Evolutionary conservation across 306 rosid species (phyloP).

Genomic region (Geum urbanum): DNA sequence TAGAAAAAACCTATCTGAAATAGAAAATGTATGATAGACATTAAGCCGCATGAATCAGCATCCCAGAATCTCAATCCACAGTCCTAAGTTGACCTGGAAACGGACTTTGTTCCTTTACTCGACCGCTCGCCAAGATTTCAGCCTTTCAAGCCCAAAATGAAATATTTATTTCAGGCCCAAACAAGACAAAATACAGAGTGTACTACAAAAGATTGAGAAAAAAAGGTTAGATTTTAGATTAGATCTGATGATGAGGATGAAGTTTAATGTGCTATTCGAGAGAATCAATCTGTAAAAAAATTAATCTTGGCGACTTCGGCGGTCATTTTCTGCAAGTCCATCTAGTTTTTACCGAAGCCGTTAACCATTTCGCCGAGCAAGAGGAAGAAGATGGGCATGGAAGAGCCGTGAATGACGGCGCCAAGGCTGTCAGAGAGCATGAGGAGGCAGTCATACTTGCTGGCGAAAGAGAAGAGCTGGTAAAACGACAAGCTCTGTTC

Average conservation of each 20-base stretch:
- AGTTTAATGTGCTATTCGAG: too few species aligned
- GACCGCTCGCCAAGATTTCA: too few species aligned
- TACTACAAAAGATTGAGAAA: constrained; percentile 46
- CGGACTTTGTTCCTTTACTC: too few species aligned
- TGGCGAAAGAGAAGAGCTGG: constrained; percentile 87
- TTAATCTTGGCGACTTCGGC: constrained; percentile 81
- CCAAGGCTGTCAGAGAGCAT: constrained; percentile 84
- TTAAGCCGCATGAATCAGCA: too few species aligned
- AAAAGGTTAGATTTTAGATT: constrained; percentile 62
- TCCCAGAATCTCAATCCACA: too few species aligned
- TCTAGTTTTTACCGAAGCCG: constrained; percentile 90
- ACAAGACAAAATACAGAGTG: constrained; percentile 89
- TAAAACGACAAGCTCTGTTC: constrained; percentile 83
- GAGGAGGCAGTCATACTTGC: constrained; percentile 65
- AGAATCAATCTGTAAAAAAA: background rate
- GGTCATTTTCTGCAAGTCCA: constrained; percentile 79
- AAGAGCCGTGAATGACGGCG: constrained; percentile 89
- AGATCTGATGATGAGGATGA: background rate
- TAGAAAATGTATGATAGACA: too few species aligned
- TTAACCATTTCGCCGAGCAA: constrained; percentile 95
- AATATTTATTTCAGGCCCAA: too few species aligned
- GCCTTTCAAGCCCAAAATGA: too few species aligned
- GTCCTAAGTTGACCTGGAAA: too few species aligned
- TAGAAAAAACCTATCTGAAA: too few species aligned
- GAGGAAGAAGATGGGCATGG: constrained; percentile 95